A percentile compares a stretch with the other conserved stretches of the same genome.
Evolutionary conservation across 495 filamentous ascomycete species (phyloP).

Genomic region (Thermochaetoides thermophila): DNA sequence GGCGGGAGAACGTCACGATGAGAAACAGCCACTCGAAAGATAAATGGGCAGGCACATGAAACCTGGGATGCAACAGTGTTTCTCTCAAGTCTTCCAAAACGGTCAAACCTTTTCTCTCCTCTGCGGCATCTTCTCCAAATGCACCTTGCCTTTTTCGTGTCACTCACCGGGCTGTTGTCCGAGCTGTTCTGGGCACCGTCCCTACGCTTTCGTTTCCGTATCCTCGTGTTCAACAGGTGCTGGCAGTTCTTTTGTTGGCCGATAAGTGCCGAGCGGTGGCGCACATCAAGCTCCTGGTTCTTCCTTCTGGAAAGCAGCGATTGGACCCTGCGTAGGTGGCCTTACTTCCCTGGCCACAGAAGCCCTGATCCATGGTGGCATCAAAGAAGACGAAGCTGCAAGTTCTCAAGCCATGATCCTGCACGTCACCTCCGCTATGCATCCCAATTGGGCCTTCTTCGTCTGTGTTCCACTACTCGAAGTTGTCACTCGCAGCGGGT

Average conservation of each 20-base stretch:
- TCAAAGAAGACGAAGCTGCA: not conserved
- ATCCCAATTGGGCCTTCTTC: slow-evolving; percentile 2
- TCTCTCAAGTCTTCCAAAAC: too few relatives aligned
- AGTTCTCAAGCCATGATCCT: slow-evolving; percentile 3
- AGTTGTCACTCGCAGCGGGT: slow-evolving; percentile 1
- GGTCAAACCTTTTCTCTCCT: not conserved
- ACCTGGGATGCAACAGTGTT: too few relatives aligned
- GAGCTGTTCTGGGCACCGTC: not conserved
- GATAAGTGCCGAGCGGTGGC: slow-evolving; percentile 5
- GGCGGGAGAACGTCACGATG: too few relatives aligned
- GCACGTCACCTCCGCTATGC: not conserved
- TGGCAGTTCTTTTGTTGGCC: not conserved
- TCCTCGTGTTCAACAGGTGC: not conserved
- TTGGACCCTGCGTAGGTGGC: slow-evolving; percentile 3
- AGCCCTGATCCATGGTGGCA: too few relatives aligned
- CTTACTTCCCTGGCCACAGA: too few relatives aligned
- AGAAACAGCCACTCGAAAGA: too few relatives aligned
- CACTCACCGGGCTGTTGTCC: not conserved
- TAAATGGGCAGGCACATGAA: too few relatives aligned
- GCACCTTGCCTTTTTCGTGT: not conserved
- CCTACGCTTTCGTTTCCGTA: not conserved
- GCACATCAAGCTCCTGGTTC: not conserved
- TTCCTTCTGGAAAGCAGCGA: too few relatives aligned
- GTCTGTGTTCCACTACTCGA: not conserved
- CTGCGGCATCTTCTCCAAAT: not conserved